These are phyloP conservation scores for Candida montana DNA, from an alignment of 805 yeast genomes.

Conservation along the genomic window DNA sequence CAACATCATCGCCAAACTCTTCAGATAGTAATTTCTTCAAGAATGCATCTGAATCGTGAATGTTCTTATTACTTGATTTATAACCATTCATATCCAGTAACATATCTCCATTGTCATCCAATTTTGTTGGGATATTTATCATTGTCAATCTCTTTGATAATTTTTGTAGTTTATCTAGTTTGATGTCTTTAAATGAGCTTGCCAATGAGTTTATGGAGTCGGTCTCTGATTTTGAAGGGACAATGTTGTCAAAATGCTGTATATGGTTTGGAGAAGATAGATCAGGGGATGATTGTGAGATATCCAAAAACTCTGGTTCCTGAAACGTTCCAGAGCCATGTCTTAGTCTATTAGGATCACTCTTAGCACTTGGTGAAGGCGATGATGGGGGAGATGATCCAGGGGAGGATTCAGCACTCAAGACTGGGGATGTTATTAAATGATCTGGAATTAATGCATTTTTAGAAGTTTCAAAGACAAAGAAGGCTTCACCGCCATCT, in stretches of 20 bases:
- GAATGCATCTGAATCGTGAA: constrained; percentile 69
- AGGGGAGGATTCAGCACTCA: constrained; percentile 22
- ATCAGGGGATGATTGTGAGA: constrained; percentile 25
- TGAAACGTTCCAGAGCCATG: constrained; percentile 18
- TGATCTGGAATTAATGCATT: constrained; percentile 61
- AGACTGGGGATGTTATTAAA: constrained; percentile 40
- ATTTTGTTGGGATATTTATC: constrained; percentile 79
- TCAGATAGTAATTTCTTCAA: constrained; percentile 69
- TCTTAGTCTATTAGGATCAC: not conserved
- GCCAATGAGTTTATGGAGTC: constrained; percentile 8
- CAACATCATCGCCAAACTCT: constrained; percentile 58
- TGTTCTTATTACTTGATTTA: constrained; percentile 76
- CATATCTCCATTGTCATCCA: constrained; percentile 86
- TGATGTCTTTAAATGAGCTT: constrained; percentile 30
- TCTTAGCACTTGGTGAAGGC: constrained; percentile 11
- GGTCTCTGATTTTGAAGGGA: constrained; percentile 10
- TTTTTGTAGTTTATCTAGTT: constrained; percentile 54
- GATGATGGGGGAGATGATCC: constrained; percentile 21
- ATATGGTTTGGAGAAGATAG: constrained; percentile 3
- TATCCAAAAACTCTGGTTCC: constrained; percentile 49
- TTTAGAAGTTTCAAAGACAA: constrained; percentile 82
- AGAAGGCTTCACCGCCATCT: constrained; percentile 97
- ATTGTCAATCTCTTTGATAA: constrained; percentile 60
- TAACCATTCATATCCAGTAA: constrained; percentile 94
- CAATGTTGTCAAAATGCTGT: not conserved